Evolutionary conservation across 2,329 filamentous ascomycete species (phyloP), one percentile per base, ranked within the genome.

Genomic region (Fonsecaea multimorphosa): DNA sequence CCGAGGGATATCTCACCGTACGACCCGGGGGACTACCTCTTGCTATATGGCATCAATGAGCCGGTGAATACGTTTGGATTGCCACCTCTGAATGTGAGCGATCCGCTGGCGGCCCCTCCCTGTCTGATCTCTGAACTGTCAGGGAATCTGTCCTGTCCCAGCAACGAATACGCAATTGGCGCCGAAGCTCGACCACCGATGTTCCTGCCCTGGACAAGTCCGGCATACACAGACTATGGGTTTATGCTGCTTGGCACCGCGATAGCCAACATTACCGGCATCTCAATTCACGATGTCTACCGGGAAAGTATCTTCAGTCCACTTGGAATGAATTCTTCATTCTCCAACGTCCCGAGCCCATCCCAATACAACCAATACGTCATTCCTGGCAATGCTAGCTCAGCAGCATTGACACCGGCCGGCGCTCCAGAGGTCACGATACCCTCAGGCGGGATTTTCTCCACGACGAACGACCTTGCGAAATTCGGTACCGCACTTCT

Each of bases 221-320:
- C 84, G 0, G 74, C 78, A 2, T 86, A 86, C 71, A 82, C 83
- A 31, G 85, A 86, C 68, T 73, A 79, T 2, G 82, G 77, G 0
- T 81, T 82, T 22, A 73, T 78, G 1, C 64, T 84, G 1, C 76
- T 85, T 0, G 81, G 80, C 1, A 73, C 81, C 0, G 80, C 80
- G 0, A 74, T 86, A 0, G 80, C 84, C 65, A 77, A 76, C 5
- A 76, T 81, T 0, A 81, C 80, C 0, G 78, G 79, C 3, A 77
- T 76, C 54, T 68, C 78, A 0, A 79, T 81, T 19, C 72, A 74
- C 1, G 73, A 82, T 1, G 73, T 82, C 2, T 75, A 80, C 11
- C 71, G 78, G n/a, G 68, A 78, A 0, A 72, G 72, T 12, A 78
- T 86, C 44, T 77, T 82, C 36, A 74, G 78, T 8, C 78, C 78